Evolutionary conservation across 1,284 basidiomycete genomes (phyloP).

Genomic region (Sanghuangporus sanghuang): DNA sequence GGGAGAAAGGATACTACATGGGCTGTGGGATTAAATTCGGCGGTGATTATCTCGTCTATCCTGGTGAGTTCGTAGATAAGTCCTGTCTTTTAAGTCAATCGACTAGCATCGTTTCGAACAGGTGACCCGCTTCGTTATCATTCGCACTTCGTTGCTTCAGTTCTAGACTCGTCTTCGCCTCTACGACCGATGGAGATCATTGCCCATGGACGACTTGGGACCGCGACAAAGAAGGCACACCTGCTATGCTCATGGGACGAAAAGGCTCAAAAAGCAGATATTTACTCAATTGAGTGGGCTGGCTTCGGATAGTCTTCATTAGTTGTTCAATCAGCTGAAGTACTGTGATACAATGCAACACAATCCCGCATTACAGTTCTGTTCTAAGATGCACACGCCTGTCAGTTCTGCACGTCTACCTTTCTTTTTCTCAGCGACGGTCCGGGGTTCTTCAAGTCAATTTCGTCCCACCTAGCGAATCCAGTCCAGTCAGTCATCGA

Average conservation of each 20-base stretch:
- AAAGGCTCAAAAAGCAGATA: slow-evolving; percentile 59
- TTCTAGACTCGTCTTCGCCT: slow-evolving; percentile 58
- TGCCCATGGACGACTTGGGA: slow-evolving; percentile 92
- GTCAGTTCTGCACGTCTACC: neutral
- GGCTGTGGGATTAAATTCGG: slow-evolving; percentile 91
- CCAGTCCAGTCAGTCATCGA: slow-evolving; percentile 5
- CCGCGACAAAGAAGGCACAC: slow-evolving; percentile 97
- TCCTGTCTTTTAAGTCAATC: neutral
- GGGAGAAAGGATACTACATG: slow-evolving; percentile 80
- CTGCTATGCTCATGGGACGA: slow-evolving; percentile 87
- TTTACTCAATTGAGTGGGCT: slow-evolving; percentile 88
- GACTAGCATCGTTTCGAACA: slow-evolving; percentile 26
- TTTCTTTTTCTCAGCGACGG: slow-evolving; percentile 28
- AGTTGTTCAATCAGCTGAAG: neutral
- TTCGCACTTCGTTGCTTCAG: slow-evolving; percentile 90
- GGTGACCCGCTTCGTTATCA: slow-evolving; percentile 96
- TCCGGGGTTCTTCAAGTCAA: slow-evolving; percentile 32
- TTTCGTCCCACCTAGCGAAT: slow-evolving; percentile 34
- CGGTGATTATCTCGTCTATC: slow-evolving; percentile 94
- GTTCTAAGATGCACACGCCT: neutral
- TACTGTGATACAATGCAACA: neutral
- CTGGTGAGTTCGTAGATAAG: slow-evolving; percentile 50
- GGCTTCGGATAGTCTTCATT: slow-evolving; percentile 65
- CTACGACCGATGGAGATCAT: slow-evolving; percentile 89
- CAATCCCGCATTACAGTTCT: neutral